Evolutionary conservation across 768 basidiomycete species (phyloP).

Genomic region (Auriscalpium vulgare): DNA sequence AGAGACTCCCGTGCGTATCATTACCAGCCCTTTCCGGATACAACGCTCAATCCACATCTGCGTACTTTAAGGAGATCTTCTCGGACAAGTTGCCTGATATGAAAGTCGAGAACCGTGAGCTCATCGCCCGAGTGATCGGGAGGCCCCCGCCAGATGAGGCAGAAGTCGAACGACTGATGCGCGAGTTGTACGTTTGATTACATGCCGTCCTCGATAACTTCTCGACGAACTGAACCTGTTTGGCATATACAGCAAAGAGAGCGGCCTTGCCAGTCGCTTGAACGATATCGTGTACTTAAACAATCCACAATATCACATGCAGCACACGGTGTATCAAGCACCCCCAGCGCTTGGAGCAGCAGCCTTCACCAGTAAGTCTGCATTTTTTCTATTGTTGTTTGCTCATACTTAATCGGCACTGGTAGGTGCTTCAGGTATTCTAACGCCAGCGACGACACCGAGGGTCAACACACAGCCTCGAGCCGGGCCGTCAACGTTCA

Average conservation of each 20-base stretch:
- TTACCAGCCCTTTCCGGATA: constrained; percentile 13
- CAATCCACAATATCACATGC: background rate
- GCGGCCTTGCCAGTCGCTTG: background rate
- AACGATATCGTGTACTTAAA: background rate
- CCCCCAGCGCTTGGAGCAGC: background rate
- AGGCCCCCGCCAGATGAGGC: constrained; percentile 36
- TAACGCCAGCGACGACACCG: background rate
- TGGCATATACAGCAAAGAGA: no score
- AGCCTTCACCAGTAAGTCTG: background rate
- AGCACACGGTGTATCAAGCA: background rate
- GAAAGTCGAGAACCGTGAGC: constrained; percentile 31
- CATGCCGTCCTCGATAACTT: background rate
- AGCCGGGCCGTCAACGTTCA: background rate
- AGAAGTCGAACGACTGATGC: constrained; percentile 33
- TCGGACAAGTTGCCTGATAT: constrained; percentile 36
- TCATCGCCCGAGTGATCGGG: constrained; percentile 48
- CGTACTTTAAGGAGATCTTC: constrained; percentile 30
- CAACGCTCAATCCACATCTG: background rate
- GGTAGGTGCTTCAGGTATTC: background rate
- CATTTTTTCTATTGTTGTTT: background rate
- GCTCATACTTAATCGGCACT: background rate
- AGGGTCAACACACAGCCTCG: background rate
- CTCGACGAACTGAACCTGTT: background rate
- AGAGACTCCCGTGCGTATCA: constrained; percentile 30
- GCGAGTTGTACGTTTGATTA: constrained; percentile 40